Evolutionary conservation across 164 flowering plant species (phyloP), one percentile per base, ranked within the genome.

Genomic region (Tinospora cordifolia): DNA sequence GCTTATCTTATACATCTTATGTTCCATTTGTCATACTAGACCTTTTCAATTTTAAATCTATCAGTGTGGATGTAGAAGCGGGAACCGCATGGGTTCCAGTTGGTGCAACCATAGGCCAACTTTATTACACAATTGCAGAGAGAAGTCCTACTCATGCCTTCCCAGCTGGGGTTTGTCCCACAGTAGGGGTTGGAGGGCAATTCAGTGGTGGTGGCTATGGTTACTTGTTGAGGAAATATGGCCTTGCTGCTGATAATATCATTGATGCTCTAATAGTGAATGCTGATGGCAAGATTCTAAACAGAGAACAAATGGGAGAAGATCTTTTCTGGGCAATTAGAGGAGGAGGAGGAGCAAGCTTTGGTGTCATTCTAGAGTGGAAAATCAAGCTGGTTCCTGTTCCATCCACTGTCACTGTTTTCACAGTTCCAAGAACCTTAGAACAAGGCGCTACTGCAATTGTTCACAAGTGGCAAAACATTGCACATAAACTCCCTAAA

Each of bases 401-500:
- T 69, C 71, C 71, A 54, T 63, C 71, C 21, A 69, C 30, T 34
- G 71, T 69, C 3, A 69, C 71, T 9, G 71, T 69, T 21, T 69
- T 69, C 44, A 57, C 10, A 0, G 8, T 54, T 2, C 13, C 10
- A 5, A 69, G 14, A 36, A 69, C 62, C 46, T n/a, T 69, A n/a
- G 71, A 69, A 57, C 27, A 69, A 69, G 62, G 62, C 36, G 71
- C 47, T n/a, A 69, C 63, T 54, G 71, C 40, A 12, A 19, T 69
- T 17, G 63, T 69, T 24, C 3, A 69, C 8, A 69, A 21, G 62
- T 69, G 71, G 71, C 71, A 69, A 38, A 8, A 54, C 59, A 41
- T 69, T n/a, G 71, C 63, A 36, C 8, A 69, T 38, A 57, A 69
- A 11, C 46, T 69, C 40, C 71, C 64, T 11, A 14, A 57, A 19